phyloP scores from a whole-genome alignment of 2,329 filamentous ascomycete species.

The Neocucurbitaria cava region DNA sequence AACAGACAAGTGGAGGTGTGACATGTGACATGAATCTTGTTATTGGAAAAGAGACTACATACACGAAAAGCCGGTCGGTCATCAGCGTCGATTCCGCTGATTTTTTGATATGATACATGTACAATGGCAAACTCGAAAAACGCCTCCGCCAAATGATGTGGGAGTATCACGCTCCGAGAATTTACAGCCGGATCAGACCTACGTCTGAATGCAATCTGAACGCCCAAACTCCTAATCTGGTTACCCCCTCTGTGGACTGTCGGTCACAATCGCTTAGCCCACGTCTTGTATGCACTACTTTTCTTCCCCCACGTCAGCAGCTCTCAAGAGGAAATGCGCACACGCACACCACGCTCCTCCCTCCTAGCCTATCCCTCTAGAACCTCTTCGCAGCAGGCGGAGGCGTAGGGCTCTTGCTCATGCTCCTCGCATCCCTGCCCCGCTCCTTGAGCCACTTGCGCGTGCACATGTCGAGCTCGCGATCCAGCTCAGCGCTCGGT shows the following conservation, averaged over 20 bases:
- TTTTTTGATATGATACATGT: background rate
- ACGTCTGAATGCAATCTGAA: background rate
- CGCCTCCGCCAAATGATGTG: background rate
- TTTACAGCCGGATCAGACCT: background rate
- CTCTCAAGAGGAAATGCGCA: no score
- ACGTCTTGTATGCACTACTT: no score
- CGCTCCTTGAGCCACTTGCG: slow-evolving; percentile 95
- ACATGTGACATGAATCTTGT: no score
- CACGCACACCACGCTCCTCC: no score
- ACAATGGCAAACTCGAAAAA: background rate
- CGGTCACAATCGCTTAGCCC: no score
- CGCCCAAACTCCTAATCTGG: background rate
- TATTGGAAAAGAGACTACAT: background rate
- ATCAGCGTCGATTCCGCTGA: no score
- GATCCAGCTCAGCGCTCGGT: slow-evolving; percentile 84
- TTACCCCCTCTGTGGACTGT: no score
- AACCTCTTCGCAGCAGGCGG: slow-evolving; percentile 63
- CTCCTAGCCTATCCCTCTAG: background rate
- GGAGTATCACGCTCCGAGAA: background rate
- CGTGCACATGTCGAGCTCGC: slow-evolving; percentile 84
- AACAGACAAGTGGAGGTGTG: background rate
- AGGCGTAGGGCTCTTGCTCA: slow-evolving; percentile 82
- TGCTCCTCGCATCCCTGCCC: slow-evolving; percentile 83
- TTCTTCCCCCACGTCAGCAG: no score
- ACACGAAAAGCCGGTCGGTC: no score